phyloP scores from a whole-genome alignment of 2,329 filamentous ascomycete genomes.

The Colletotrichum cordylinicola region DNA sequence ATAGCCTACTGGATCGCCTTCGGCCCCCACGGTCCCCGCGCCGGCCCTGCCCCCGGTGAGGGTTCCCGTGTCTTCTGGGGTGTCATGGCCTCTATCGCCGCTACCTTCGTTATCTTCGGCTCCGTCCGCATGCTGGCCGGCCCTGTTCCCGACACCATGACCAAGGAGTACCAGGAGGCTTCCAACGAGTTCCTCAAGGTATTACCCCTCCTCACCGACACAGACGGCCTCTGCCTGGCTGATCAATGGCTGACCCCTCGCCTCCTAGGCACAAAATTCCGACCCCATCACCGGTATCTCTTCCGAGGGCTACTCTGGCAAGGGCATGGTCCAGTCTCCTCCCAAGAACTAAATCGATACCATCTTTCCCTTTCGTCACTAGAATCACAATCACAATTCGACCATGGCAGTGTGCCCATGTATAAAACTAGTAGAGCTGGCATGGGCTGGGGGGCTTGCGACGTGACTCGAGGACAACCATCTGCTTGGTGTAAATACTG shows the following conservation, averaged over 20 bases:
- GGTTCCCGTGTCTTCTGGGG: slow-evolving; percentile 78
- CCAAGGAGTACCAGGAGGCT: slow-evolving; percentile 95
- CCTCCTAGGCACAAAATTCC: slow-evolving; percentile 74
- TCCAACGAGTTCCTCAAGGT: slow-evolving; percentile 95
- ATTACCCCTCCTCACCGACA: not conserved
- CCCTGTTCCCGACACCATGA: slow-evolving; percentile 84
- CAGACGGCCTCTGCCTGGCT: not conserved
- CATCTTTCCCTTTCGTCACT: slow-evolving; percentile 22
- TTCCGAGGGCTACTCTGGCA: slow-evolving; percentile 78
- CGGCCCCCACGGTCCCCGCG: slow-evolving; percentile 92
- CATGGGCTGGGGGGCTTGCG: slow-evolving; percentile 34
- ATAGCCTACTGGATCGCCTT: slow-evolving; percentile 99
- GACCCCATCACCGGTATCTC: slow-evolving; percentile 88
- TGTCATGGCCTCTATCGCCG: slow-evolving; percentile 70
- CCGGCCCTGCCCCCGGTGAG: slow-evolving; percentile 83
- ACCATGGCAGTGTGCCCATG: slow-evolving; percentile 31
- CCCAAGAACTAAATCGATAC: slow-evolving; percentile 52
- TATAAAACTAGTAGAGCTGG: slow-evolving; percentile 37
- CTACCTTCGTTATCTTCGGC: slow-evolving; percentile 75
- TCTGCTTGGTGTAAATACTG: slow-evolving; percentile 47
- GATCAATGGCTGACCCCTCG: not conserved
- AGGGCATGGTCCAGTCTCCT: slow-evolving; percentile 78
- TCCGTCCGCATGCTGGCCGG: slow-evolving; percentile 74
- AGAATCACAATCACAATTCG: slow-evolving; percentile 22
- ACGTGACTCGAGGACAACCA: slow-evolving; percentile 31